Base-by-base conservation (phyloP, 208 protist species). In the Blastocrithidia nonstop region DNA sequence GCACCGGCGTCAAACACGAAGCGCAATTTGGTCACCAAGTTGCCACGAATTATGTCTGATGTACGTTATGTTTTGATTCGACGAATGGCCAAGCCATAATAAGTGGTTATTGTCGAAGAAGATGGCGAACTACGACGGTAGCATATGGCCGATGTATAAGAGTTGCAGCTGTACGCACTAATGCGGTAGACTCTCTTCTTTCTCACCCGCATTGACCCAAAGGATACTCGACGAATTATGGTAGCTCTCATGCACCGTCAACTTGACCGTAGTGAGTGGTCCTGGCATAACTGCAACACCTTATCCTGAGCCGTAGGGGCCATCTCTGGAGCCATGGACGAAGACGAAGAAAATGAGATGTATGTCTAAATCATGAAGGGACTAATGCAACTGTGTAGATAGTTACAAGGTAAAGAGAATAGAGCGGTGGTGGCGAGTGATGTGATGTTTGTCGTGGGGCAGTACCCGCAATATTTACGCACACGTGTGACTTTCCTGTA, bases 401-500 rank as follows among this genome's bases (percentile, higher is more conserved):
- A 71, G 43, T 87, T 91, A 56, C 83, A 84, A 19, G 91, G 91
- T 0, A 97, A 97, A 59, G 94, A 98, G 45, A 97, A 99, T 71
- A 96, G 97, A 42, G 97, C 97, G 0, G 95, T 99, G 8, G 96
- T 99, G 54, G 97, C 97, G 1, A 95, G 79, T 53, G 96, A 99
- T 58, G 99, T 99, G 50, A 99, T 99, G 97, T 99, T 99, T 66
- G 95, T 99, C 36, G 97, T 99, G 1, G 96, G 96, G 7, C 97
- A 99, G 69, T 99, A 99, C 64, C 97, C 97, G 5, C 72, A 96
- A 49, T 99, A 97, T 63, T 72, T 98, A n/a, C 69, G 79, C 15
- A 80, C 72, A n/a, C 96, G 99, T 66, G 93, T 78, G 74, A 93
- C 80, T 40, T 99, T 99, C 66, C 66, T 99, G 27, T 94, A 95